Base-by-base conservation (phyloP, 192 early-diverging fungal genomes). In the Backusella macrospora region DNA sequence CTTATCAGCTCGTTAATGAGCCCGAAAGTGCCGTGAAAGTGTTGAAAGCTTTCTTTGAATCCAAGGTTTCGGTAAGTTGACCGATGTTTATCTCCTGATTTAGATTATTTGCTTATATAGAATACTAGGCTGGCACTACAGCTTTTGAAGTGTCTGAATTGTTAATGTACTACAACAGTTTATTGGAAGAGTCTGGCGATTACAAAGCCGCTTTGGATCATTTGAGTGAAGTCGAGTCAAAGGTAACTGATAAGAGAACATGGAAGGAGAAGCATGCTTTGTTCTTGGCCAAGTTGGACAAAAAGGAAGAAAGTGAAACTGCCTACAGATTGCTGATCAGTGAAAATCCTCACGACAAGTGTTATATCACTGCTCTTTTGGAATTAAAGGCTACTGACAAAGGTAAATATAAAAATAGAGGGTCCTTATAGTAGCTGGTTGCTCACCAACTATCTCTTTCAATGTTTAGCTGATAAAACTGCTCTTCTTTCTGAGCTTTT, bases 161-260 rank as follows among this genome's bases (percentile, higher is more conserved):
- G 69, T 66, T 90, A 23, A 75, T 99, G 83, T 99, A 96, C 85
- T 90, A 93, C 78, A 95, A 93, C 84, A 84, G 83, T 78, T 71
- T 99, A 21, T 78, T 96, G 40, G 94, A 98, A 81, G 94, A 95
- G 74, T 86, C 74, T 7, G 96, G 96, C 10, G 90, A 97, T 62
- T 83, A 85, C 62, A 75, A 94, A 72, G 78, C 65, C 16, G 96
- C 96, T 8, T 80, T 97, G 47, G 91, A 92, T 8, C 85, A 94
- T 76, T 80, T 99, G 55, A 89, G 91, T 10, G 82, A 86, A 39
- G 92, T 96, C 72, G 89, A 92, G 71, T 68, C 78, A 43, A 86
- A 90, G 21, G 87, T 98, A 43, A 83, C 90, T 42, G 98, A 99
- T 72, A 80, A 87, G 40, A 89, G 85, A 39, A 81, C 82, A 10